Evolutionary conservation across 2,329 filamentous ascomycete species (phyloP), one percentile per base, ranked within the genome.

Genomic region (Pyrenochaeta sp.): DNA sequence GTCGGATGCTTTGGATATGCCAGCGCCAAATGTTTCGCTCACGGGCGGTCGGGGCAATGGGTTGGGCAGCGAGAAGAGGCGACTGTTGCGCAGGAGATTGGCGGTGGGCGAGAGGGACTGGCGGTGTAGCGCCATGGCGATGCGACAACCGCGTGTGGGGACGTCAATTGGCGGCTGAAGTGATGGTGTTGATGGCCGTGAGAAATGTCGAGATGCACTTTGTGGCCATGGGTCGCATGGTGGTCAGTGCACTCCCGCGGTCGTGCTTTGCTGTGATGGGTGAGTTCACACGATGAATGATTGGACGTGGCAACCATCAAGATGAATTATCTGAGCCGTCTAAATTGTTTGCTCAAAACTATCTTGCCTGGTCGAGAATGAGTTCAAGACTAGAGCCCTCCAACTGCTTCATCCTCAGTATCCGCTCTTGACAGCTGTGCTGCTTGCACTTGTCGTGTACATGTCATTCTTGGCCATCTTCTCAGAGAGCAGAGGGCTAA

Each of bases 1-100:
- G 48, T 87, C 81, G 14, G 90, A 92, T 57, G 80, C 76, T 57
- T 78, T 81, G 49, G 77, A 78, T 36, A 75, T 39, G 78, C 80
- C 55, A 78, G 81, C 59, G 80, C 81, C 60, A 81, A 80, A 62
- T 73, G 77, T 57, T 14, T 64, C 61, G 54, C 74, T 70, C 23
- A 78, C 63, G 11, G 78, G 74, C 10, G 90, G 87, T 36, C 83
- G 78, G 15, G 89, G 86, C 45, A 97, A 83, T 18, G 91, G 86
- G 53, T 86, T 83, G 12, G 94, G 93, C 50, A 98, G 82, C 20
- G 93, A 90, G 79, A 98, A 98, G 66, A 98, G 84, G 64, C 94
- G 90, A 54, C 94, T 98, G 55, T 88, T 86, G 75, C 94, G 89
- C 71, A 98, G 84, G 64, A 98, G 84, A 58, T 83, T 83, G 49